These are phyloP conservation scores for Didymella pinodella DNA, from an alignment of 2,329 filamentous ascomycete genomes.

Conservation along the genomic window DNA sequence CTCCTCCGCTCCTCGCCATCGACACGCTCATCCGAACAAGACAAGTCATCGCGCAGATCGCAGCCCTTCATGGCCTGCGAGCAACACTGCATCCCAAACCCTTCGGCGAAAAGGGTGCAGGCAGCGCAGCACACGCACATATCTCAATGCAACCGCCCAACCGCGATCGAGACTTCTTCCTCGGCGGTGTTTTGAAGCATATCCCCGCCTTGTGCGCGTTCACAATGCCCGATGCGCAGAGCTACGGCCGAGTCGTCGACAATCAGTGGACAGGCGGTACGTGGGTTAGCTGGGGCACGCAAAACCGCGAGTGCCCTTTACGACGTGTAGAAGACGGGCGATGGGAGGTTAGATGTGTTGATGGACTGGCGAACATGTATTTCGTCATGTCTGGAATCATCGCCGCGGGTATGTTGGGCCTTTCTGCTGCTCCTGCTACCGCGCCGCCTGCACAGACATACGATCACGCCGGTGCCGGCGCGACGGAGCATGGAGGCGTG, in stretches of 20 bases:
- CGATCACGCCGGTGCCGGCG: conserved; percentile 5
- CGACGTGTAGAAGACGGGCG: conserved; percentile 71
- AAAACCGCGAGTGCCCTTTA: conserved; percentile 80
- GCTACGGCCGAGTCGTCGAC: conserved; percentile 73
- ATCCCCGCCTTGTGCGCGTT: conserved; percentile 73
- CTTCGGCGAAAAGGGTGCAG: conserved; percentile 59
- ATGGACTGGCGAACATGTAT: conserved; percentile 82
- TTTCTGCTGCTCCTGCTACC: conserved; percentile 47
- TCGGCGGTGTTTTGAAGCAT: conserved; percentile 73
- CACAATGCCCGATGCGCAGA: conserved; percentile 69
- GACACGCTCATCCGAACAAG: conserved; percentile 75
- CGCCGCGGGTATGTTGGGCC: conserved; percentile 65
- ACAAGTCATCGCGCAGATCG: conserved; percentile 72
- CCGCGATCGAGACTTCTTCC: conserved; percentile 69
- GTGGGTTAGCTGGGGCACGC: conserved; percentile 81
- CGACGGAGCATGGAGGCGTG: conserved; percentile 9
- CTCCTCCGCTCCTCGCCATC: conserved; percentile 70
- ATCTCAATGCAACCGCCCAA: conserved; percentile 67
- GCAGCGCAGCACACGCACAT: conserved; percentile 74
- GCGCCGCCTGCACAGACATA: neutral
- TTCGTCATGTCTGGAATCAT: conserved; percentile 70
- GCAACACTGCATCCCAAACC: conserved; percentile 80
- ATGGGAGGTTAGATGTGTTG: conserved; percentile 82
- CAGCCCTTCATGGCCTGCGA: conserved; percentile 67
- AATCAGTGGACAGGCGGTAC: conserved; percentile 79